Percentiles rank a stretch among this genome's conserved stretches.
Evolutionary conservation across 2,329 filamentous ascomycete genomes (phyloP).

Genomic region (Taxawa tesnikishii): DNA sequence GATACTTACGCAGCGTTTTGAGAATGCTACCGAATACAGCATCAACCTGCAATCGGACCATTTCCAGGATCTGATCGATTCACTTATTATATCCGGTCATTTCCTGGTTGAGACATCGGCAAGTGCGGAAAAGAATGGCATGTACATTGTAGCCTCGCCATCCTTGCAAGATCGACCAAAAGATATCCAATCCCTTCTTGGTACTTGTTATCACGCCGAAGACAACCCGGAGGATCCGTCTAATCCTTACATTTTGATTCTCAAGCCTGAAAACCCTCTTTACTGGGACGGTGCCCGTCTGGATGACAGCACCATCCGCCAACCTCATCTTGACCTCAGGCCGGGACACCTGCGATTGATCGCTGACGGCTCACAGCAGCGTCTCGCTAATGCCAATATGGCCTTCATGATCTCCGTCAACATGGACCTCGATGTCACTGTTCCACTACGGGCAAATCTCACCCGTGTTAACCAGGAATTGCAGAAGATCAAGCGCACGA

Average conservation of each 20-base stretch:
- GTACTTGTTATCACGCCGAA: slow-evolving; percentile 61
- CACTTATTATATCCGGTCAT: slow-evolving; percentile 70
- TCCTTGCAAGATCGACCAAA: slow-evolving; percentile 61
- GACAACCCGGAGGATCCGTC: slow-evolving; percentile 59
- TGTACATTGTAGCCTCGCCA: slow-evolving; percentile 72
- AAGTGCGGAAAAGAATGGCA: slow-evolving; percentile 53
- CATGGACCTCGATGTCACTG: slow-evolving; percentile 74
- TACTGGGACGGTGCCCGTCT: slow-evolving; percentile 66
- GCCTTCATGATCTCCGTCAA: slow-evolving; percentile 72
- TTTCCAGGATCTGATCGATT: slow-evolving; percentile 66
- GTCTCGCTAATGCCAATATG: slow-evolving; percentile 65
- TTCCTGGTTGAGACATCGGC: slow-evolving; percentile 67
- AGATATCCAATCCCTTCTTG: slow-evolving; percentile 76
- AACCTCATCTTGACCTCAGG: slow-evolving; percentile 75
- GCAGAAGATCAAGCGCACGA: slow-evolving; percentile 88
- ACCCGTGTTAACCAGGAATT: slow-evolving; percentile 83
- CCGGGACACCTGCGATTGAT: slow-evolving; percentile 77
- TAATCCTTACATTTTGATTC: slow-evolving; percentile 74
- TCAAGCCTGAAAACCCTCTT: slow-evolving; percentile 68
- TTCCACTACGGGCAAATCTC: slow-evolving; percentile 87
- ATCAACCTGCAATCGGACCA: slow-evolving; percentile 59
- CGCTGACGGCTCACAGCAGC: slow-evolving; percentile 71
- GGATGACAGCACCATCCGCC: slow-evolving; percentile 57
- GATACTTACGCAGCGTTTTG: slow-evolving; percentile 83
- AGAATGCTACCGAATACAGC: slow-evolving; percentile 92